A percentile compares a stretch with the other conserved stretches of the same genome.
These are phyloP conservation scores for Hibiscus mutabilis DNA, from an alignment of 345 rosid species.

Conservation along the genomic window DNA sequence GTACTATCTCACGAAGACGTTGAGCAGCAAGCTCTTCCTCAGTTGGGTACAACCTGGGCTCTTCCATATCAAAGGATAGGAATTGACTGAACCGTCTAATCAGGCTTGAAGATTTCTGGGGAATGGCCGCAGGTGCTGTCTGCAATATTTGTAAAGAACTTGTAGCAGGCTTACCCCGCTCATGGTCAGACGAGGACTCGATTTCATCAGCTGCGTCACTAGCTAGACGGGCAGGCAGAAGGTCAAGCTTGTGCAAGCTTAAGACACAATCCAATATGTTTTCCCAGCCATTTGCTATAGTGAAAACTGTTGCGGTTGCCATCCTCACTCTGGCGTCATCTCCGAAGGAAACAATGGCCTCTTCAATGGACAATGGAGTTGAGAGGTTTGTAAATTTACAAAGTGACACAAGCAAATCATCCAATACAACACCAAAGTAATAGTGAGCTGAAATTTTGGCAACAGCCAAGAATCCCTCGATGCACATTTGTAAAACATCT, in stretches of 20 bases:
- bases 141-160: slow-evolving; percentile 27
- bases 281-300: slow-evolving; percentile 63
- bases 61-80: slow-evolving; percentile 63
- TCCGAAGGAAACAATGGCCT: slow-evolving; percentile 49
- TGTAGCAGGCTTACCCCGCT: slow-evolving; percentile 29
- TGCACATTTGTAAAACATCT: slow-evolving; percentile 51
- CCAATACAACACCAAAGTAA: slow-evolving; percentile 49
- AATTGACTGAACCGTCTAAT: slow-evolving; percentile 71
- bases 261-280: slow-evolving; percentile 56
- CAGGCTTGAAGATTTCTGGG: slow-evolving; percentile 49
- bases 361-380: slow-evolving; percentile 40
- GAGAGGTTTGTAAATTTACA: slow-evolving; percentile 58
- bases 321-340: slow-evolving; percentile 56
- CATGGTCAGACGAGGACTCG: slow-evolving; percentile 41
- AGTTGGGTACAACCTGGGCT: slow-evolving; percentile 45
- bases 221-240: slow-evolving; percentile 52
- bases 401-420: slow-evolving; percentile 63
- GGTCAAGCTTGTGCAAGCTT: slow-evolving; percentile 57
- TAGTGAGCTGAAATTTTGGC: slow-evolving; percentile 59
- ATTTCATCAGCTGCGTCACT: slow-evolving; percentile 55
- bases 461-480: slow-evolving; percentile 61
- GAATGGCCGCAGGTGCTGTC: slow-evolving; percentile 25
- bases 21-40: slow-evolving; percentile 62
- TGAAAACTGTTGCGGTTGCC: slow-evolving; percentile 56
- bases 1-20: slow-evolving; percentile 43